phyloP scores from a whole-genome alignment of 2,329 filamentous ascomycete species.

The Cadophora malorum region DNA sequence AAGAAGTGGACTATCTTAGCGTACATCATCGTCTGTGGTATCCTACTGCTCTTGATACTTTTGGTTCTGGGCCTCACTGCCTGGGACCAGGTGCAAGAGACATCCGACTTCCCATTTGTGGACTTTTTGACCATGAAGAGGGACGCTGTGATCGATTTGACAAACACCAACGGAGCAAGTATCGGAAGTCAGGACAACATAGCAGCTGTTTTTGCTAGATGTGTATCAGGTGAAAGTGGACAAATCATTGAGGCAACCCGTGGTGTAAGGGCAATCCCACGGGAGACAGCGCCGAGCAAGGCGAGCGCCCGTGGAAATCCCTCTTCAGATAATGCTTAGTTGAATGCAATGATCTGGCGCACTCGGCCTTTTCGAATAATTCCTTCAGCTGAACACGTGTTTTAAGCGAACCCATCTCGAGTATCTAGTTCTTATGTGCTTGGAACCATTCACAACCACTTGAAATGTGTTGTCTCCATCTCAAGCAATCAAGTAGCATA shows the following conservation, averaged over 20 bases:
- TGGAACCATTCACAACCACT: too few species aligned
- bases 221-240: neutral
- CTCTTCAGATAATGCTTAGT: neutral
- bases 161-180: neutral
- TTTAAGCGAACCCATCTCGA: too few species aligned
- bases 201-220: neutral
- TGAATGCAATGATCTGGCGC: too few species aligned
- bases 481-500: too few species aligned
- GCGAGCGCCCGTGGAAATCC: neutral
- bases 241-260: neutral
- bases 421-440: too few species aligned
- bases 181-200: neutral
- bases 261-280: neutral
- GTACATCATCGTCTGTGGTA: conserved; percentile 3
- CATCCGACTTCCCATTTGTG: neutral
- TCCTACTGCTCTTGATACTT: neutral
- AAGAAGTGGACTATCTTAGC: neutral
- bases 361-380: too few species aligned
- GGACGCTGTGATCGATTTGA: neutral
- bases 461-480: too few species aligned
- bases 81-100: neutral
- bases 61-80: neutral
- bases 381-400: too few species aligned
- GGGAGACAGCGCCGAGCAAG: neutral
- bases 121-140: conserved; percentile 1